Conservation (phyloP, 2,329 filamentous ascomycete species). For the Aspergillus flavus region DNA sequence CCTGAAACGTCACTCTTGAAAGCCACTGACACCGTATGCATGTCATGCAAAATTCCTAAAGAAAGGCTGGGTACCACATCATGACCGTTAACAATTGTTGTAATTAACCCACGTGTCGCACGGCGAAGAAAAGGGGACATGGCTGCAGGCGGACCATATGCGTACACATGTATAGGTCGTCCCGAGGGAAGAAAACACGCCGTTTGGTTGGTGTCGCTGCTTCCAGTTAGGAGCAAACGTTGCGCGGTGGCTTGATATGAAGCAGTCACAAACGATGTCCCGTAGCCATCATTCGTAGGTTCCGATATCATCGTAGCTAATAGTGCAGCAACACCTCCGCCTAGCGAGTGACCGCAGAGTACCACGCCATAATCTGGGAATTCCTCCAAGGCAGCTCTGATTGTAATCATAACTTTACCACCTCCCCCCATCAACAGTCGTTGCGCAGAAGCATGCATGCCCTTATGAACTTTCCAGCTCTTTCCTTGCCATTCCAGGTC, state of each 20-base stretch:
- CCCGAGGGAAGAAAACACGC: slow-evolving; percentile 62
- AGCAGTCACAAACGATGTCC: slow-evolving; percentile 66
- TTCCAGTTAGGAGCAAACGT: slow-evolving; percentile 41
- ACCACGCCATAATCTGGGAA: slow-evolving; percentile 71
- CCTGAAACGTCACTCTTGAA: slow-evolving; percentile 72
- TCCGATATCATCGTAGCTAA: slow-evolving; percentile 72
- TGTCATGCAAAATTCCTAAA: slow-evolving; percentile 72
- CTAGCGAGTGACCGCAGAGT: slow-evolving; percentile 69
- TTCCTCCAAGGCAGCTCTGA: slow-evolving; percentile 66
- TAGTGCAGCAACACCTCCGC: slow-evolving; percentile 69
- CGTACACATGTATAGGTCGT: slow-evolving; percentile 76
- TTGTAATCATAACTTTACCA: slow-evolving; percentile 66
- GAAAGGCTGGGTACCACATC: slow-evolving; percentile 76
- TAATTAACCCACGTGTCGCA: slow-evolving; percentile 73
- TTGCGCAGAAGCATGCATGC: slow-evolving; percentile 70
- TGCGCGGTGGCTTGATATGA: slow-evolving; percentile 38
- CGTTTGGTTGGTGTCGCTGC: slow-evolving; percentile 21
- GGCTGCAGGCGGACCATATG: slow-evolving; percentile 73
- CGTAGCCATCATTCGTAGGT: slow-evolving; percentile 52
- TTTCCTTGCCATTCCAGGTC: slow-evolving; percentile 61
- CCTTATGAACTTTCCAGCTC: slow-evolving; percentile 72
- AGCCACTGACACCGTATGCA: slow-evolving; percentile 70
- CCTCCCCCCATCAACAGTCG: slow-evolving; percentile 69
- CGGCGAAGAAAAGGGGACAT: slow-evolving; percentile 71
- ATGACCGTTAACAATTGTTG: slow-evolving; percentile 71